A percentile compares a stretch with the other conserved stretches of the same genome.
phyloP scores from a whole-genome alignment of 345 rosid genomes.

The Rhodomyrtus tomentosa region DNA sequence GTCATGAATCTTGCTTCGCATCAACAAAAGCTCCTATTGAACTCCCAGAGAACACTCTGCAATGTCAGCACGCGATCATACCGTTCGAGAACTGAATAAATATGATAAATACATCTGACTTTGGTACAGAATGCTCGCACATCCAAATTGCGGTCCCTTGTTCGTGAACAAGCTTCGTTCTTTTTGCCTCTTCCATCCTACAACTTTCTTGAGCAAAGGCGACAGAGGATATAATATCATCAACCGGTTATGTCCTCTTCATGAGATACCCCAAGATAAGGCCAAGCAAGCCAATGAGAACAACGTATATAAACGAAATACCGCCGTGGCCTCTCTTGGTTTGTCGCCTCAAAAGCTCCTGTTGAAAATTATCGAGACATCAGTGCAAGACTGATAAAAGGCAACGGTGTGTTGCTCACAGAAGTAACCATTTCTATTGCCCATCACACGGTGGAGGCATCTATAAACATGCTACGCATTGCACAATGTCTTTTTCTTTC shows the following conservation, averaged over 20 bases:
- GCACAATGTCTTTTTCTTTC: neutral
- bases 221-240: neutral
- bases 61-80: neutral
- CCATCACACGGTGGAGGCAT: neutral
- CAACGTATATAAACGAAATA: conserved; percentile 31
- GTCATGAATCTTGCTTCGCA: neutral
- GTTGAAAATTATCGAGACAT: neutral
- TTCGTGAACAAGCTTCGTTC: neutral
- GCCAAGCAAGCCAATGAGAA: conserved; percentile 62
- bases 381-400: neutral
- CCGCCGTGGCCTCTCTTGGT: conserved; percentile 27
- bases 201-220: neutral
- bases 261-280: conserved; percentile 62
- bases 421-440: neutral
- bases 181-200: neutral
- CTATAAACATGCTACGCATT: neutral
- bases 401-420: neutral
- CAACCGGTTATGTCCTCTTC: conserved; percentile 39
- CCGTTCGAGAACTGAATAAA: neutral
- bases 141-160: neutral
- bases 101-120: neutral
- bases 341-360: conserved; percentile 54
- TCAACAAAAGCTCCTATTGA: neutral
- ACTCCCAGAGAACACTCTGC: neutral
- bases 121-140: neutral